Base-by-base conservation (phyloP, 2,329 filamentous ascomycete species). In the Amauroascus verrucosus region DNA sequence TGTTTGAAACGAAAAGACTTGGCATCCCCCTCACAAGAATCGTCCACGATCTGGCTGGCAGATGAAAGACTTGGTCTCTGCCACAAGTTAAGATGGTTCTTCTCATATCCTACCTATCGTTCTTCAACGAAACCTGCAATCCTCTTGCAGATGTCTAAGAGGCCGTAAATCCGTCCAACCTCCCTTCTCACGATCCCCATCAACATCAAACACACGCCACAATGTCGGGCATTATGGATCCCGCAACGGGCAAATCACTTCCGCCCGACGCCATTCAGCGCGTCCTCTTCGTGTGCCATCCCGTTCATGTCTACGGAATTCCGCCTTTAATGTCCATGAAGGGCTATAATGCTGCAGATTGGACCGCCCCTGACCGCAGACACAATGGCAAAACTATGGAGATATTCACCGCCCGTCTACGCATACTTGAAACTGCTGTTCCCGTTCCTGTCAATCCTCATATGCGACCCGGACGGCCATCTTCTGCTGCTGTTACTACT, bases 251-350 rank as follows among this genome's bases (percentile, higher is more conserved):
- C 62, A 73, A 72, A 32, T 70, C 82, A 59, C 78, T 88, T 60
- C 83, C 86, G 53, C 67, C 80, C 50, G 85, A 87, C 65, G 85
- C 88, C 62, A 91, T 94, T 71, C 86, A 93, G 71, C 84, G 88
- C 67, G 76, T 93, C 66, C 84, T 94, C 67, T 90, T 88, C 78
- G 74, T 89, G 67, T 80, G 83, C 58, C 74, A 77, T 63, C 75
- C 78, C 59, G 84, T 93, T 59, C 87, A 94, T 74, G 79, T 95
- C 75, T 95, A 95, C 77, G 82, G 85, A 64, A 89, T 94, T 67
- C 88, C 88, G 16, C 88, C 88, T 22, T 75, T 89, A 54, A 77
- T 83, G 43, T 85, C 84, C 16, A 88, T 82, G 62, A 85, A 85
- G 67, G 88, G 88, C 67, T 86, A 95, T 75, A 79, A 78, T 33